These are phyloP conservation scores for Populus trichocarpa DNA, from an alignment of 441 rosid species.

Conservation along the genomic window DNA sequence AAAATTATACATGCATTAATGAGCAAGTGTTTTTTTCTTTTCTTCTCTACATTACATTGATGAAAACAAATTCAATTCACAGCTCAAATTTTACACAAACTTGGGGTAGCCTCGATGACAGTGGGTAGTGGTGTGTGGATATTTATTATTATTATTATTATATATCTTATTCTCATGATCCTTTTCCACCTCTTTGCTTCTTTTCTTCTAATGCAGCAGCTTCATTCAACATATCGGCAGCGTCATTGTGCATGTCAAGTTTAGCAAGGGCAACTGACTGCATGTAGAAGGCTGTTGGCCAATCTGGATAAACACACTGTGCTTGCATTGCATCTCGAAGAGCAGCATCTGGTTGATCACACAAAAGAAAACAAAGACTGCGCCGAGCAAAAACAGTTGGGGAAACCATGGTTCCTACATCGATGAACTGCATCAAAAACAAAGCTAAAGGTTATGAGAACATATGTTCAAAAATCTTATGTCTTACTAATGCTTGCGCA, in stretches of 20 bases:
- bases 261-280: conserved; percentile 85
- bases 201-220: conserved; percentile 72
- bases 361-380: conserved; percentile 63
- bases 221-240: conserved; percentile 73
- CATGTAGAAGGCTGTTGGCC: conserved; percentile 87
- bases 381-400: conserved; percentile 83
- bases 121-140: background rate
- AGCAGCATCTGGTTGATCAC: conserved; percentile 62
- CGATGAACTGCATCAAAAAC: conserved; percentile 51
- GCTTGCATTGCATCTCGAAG: conserved; percentile 85
- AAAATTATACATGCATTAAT: conserved; percentile 15
- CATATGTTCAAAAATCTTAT: background rate
- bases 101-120: conserved; percentile 29
- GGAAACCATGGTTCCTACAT: conserved; percentile 49
- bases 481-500: background rate
- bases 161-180: conserved; percentile 21
- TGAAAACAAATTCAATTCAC: conserved; percentile 21
- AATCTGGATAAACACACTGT: conserved; percentile 53
- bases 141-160: conserved; percentile 3
- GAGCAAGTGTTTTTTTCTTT: background rate
- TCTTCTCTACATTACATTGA: conserved; percentile 16
- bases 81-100: conserved; percentile 42
- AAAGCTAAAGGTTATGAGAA: background rate
- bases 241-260: conserved; percentile 71
- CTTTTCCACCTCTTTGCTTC: conserved; percentile 42